Evolutionary conservation across 2,329 filamentous ascomycete genomes (phyloP), one percentile per base, ranked within the genome.

Genomic region (Ophiognomonia clavigignenti-juglandacearum): DNA sequence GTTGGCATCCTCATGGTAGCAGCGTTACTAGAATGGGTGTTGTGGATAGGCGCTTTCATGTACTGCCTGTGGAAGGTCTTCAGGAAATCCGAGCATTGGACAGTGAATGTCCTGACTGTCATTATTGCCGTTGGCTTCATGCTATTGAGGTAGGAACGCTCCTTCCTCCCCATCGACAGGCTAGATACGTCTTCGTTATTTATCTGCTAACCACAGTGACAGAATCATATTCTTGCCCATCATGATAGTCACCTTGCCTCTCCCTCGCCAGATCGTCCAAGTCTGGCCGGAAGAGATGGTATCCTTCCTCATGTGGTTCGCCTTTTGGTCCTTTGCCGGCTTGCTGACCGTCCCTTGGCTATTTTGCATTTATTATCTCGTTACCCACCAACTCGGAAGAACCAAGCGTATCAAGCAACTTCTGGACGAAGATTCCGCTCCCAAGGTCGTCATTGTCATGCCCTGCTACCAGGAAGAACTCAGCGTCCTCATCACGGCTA

Each of bases 381-480:
- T 95, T 47, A 95, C 88, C 8, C 86, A 93, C 57, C 86, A 88
- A 27, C 74, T 97, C 22, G 91, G 92, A 19, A 81, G 89, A 54
- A 83, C 77, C 35, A 89, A 88, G 63, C 79, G 85, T 43, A 88
- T 96, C 61, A 91, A 95, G 62, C 80, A 88, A 54, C 81, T 89
- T 1, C 76, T 96, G 42, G 88, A 96, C 63, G 88, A 95, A 61
- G 71, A 80, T 3, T 90, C 85, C 1, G 91, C 93, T 0, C 93
- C 92, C 2, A 97, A 97, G 66, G 86, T 95, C 14, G 89, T 96
- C 53, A 86, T 97, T 51, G 85, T 97, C 49, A 96, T 97, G 90
- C 93, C 92, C 4, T 95, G 91, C 61, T 97, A 96, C 71, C 89
- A 93, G 61, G 93, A 97, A 62, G 83, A 90, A 24, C 88, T 89